phyloP scores from a whole-genome alignment of 768 basidiomycete species.

The Pleurotus platypus region DNA sequence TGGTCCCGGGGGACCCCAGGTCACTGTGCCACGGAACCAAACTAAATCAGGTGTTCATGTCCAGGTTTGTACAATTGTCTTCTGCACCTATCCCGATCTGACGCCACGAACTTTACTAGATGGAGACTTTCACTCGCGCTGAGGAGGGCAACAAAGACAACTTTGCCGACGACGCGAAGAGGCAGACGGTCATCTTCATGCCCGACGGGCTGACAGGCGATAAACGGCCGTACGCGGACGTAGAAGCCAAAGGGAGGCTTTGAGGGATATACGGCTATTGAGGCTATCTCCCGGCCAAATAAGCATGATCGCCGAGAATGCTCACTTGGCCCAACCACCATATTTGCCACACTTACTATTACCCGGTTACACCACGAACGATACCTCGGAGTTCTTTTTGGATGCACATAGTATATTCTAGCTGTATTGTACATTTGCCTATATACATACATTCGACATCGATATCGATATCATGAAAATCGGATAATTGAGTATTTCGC shows the following conservation, averaged over 20 bases:
- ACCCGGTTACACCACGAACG: too few species aligned
- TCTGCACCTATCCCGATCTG: not conserved
- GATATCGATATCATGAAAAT: too few species aligned
- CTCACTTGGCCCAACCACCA: too few species aligned
- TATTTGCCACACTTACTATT: too few species aligned
- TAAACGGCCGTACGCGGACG: not conserved
- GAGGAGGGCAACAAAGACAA: constrained; percentile 8
- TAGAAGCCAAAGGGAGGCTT: constrained; percentile 4
- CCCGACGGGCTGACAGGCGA: not conserved
- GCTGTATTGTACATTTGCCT: too few species aligned
- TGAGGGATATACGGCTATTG: not conserved
- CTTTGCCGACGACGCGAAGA: not conserved
- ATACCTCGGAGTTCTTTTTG: too few species aligned
- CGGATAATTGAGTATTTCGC: too few species aligned
- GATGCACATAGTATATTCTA: too few species aligned
- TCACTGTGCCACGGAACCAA: not conserved
- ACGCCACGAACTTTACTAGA: not conserved
- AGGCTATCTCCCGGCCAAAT: too few species aligned
- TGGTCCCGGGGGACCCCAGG: not conserved
- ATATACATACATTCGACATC: too few species aligned
- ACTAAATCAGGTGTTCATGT: constrained; percentile 6
- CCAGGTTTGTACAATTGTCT: not conserved
- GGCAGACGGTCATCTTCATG: constrained; percentile 6
- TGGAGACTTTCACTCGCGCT: constrained; percentile 10
- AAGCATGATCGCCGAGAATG: too few species aligned